Percentiles rank a stretch among this genome's conserved stretches.
These are phyloP conservation scores for Tarenaya hassleriana DNA, from an alignment of 345 rosid species.

Conservation along the genomic window DNA sequence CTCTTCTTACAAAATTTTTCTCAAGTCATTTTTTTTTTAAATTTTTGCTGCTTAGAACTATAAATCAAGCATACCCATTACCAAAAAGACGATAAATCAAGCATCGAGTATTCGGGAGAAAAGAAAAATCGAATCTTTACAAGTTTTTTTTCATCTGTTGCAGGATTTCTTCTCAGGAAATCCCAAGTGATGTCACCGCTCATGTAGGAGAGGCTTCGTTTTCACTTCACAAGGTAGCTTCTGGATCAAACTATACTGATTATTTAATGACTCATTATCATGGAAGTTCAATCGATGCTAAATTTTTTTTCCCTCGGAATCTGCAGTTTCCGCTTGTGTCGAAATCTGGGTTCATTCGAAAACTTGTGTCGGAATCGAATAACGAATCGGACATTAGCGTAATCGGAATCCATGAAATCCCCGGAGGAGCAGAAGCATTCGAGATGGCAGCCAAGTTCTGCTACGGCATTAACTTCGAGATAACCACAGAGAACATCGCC, in stretches of 20 bases:
- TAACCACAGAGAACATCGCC: slow-evolving; percentile 69
- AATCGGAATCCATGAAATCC: slow-evolving; percentile 47
- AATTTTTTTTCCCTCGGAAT: background rate
- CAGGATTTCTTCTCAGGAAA: slow-evolving; percentile 97
- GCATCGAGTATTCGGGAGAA: background rate
- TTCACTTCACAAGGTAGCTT: slow-evolving; percentile 71
- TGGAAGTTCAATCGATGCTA: slow-evolving; percentile 10
- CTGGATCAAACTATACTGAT: background rate
- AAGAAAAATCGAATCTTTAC: background rate
- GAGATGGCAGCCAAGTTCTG: slow-evolving; percentile 91
- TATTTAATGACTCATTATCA: too few relatives aligned
- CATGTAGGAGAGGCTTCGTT: slow-evolving; percentile 67
- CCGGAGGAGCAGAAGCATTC: slow-evolving; percentile 74
- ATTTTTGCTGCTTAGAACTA: background rate
- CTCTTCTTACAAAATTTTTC: background rate
- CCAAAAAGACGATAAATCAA: background rate
- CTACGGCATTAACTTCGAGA: slow-evolving; percentile 86
- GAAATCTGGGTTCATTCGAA: slow-evolving; percentile 70
- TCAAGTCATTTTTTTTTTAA: background rate
- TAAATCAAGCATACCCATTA: background rate
- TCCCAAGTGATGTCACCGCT: slow-evolving; percentile 84
- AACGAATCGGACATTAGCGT: slow-evolving; percentile 47
- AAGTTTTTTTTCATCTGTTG: slow-evolving; percentile 13
- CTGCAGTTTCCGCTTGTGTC: slow-evolving; percentile 80
- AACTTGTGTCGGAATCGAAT: slow-evolving; percentile 50